Conservation (phyloP, 495 filamentous ascomycete genomes). For the Penicillium fimorum region DNA sequence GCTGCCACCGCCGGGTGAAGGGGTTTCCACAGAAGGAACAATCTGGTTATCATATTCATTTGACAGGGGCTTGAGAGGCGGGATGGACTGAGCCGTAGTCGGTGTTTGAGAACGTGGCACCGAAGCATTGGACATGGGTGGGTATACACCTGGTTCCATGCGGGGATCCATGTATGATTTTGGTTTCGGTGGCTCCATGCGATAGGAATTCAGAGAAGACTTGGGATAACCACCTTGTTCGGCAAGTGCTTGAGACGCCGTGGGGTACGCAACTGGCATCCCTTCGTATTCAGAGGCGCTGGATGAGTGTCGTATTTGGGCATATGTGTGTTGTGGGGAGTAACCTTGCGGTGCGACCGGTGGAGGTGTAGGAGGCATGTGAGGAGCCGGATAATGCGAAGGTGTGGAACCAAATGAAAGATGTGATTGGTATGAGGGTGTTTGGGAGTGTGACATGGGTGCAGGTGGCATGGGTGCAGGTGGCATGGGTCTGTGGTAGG, state of each 20-base stretch:
- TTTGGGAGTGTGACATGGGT: constrained; percentile 30
- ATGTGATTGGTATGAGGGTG: constrained; percentile 38
- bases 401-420: constrained; percentile 45
- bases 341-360: constrained; percentile 46
- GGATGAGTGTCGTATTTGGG: constrained; percentile 42
- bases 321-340: constrained; percentile 42
- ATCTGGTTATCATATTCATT: constrained; percentile 25
- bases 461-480: constrained; percentile 38
- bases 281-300: constrained; percentile 37
- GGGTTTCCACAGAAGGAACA: constrained; percentile 26
- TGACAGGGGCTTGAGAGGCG: constrained; percentile 25
- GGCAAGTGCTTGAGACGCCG: constrained; percentile 23
- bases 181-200: constrained; percentile 31
- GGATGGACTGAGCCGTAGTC: constrained; percentile 22
- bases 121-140: constrained; percentile 22
- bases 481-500: constrained; percentile 34
- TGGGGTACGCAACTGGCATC: constrained; percentile 32
- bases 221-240: constrained; percentile 32
- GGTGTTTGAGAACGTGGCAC: constrained; percentile 30
- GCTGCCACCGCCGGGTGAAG: constrained; percentile 25
- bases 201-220: constrained; percentile 31
- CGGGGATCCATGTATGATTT: constrained; percentile 29
- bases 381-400: constrained; percentile 44
- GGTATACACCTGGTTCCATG: constrained; percentile 28
- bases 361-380: constrained; percentile 47